Percentiles rank a stretch among this genome's conserved stretches.
Evolutionary conservation across 2,329 filamentous ascomycete species (phyloP).

Genomic region (Xylaria sp.): DNA sequence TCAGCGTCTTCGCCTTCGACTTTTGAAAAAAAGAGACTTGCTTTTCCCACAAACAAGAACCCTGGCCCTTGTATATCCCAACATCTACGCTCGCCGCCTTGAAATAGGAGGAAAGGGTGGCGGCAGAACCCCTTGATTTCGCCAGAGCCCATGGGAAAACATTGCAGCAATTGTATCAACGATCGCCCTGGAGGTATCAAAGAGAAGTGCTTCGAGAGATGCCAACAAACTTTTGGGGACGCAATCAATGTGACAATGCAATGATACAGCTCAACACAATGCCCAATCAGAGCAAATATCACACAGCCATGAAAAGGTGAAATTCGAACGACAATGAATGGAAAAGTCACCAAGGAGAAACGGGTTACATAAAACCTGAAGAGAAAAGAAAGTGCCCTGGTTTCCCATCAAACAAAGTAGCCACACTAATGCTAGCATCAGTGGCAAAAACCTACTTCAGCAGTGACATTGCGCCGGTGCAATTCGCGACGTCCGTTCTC

Average conservation of each 20-base stretch:
- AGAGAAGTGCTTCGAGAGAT: slow-evolving; percentile 29
- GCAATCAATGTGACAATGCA: slow-evolving; percentile 24
- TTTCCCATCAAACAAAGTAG: slow-evolving; percentile 13
- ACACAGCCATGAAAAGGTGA: slow-evolving; percentile 27
- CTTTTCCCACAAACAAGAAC: slow-evolving; percentile 9
- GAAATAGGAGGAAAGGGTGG: slow-evolving; percentile 9
- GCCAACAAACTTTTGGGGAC: slow-evolving; percentile 29
- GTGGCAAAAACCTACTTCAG: slow-evolving; percentile 10
- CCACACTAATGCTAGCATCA: slow-evolving; percentile 12
- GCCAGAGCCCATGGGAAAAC: slow-evolving; percentile 27
- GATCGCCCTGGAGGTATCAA: slow-evolving; percentile 34
- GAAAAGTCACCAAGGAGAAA: slow-evolving; percentile 28
- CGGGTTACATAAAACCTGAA: slow-evolving; percentile 24
- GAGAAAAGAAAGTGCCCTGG: slow-evolving; percentile 22
- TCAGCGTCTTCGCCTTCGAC: slow-evolving; percentile 12
- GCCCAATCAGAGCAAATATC: slow-evolving; percentile 24
- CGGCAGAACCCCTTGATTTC: slow-evolving; percentile 25
- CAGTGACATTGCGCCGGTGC: slow-evolving; percentile 13
- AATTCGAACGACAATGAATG: slow-evolving; percentile 25
- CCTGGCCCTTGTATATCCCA: slow-evolving; percentile 14
- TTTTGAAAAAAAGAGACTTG: slow-evolving; percentile 2
- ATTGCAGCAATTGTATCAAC: slow-evolving; percentile 28
- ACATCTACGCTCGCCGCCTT: slow-evolving; percentile 12
- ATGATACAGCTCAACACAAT: slow-evolving; percentile 20
- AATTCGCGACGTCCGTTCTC: slow-evolving; percentile 13